These are phyloP conservation scores for Phytophthora tentaculata DNA, from an alignment of 352 stramenopile species.

Conservation along the genomic window DNA sequence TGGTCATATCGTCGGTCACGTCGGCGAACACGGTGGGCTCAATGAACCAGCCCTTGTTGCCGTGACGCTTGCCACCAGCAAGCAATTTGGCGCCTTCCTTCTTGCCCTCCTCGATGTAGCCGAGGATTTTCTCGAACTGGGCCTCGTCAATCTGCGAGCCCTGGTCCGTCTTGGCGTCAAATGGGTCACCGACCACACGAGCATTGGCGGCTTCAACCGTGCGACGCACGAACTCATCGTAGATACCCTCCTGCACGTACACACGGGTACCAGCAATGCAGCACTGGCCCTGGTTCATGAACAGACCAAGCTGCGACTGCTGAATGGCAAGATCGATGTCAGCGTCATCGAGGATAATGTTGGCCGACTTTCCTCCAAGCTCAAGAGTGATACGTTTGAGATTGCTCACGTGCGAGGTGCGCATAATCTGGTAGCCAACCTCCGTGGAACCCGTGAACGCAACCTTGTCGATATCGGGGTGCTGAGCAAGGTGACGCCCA, in stretches of 20 bases:
- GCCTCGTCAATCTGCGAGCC: slow-evolving; percentile 66
- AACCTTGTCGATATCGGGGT: slow-evolving; percentile 78
- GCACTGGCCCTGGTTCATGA: slow-evolving; percentile 88
- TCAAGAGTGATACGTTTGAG: slow-evolving; percentile 81
- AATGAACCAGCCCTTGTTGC: slow-evolving; percentile 88
- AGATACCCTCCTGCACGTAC: slow-evolving; percentile 79
- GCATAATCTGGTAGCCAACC: slow-evolving; percentile 68
- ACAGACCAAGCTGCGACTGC: slow-evolving; percentile 67
- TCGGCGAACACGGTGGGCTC: slow-evolving; percentile 92
- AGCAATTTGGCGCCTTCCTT: slow-evolving; percentile 83
- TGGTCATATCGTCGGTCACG: slow-evolving; percentile 57
- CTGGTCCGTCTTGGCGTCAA: slow-evolving; percentile 44
- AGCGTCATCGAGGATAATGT: slow-evolving; percentile 73
- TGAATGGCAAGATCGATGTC: slow-evolving; percentile 67
- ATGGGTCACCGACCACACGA: slow-evolving; percentile 60
- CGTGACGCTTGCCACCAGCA: slow-evolving; percentile 75
- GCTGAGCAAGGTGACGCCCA: slow-evolving; percentile 43
- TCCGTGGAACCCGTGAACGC: slow-evolving; percentile 73
- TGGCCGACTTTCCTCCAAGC: slow-evolving; percentile 74
- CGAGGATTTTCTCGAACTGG: slow-evolving; percentile 86
- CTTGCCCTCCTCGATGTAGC: slow-evolving; percentile 74
- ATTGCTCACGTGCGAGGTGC: slow-evolving; percentile 56
- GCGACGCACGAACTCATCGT: slow-evolving; percentile 41
- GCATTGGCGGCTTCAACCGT: slow-evolving; percentile 56
- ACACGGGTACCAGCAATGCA: slow-evolving; percentile 82